phyloP scores from a whole-genome alignment of 768 basidiomycete genomes.

The Termitomyces sp. region DNA sequence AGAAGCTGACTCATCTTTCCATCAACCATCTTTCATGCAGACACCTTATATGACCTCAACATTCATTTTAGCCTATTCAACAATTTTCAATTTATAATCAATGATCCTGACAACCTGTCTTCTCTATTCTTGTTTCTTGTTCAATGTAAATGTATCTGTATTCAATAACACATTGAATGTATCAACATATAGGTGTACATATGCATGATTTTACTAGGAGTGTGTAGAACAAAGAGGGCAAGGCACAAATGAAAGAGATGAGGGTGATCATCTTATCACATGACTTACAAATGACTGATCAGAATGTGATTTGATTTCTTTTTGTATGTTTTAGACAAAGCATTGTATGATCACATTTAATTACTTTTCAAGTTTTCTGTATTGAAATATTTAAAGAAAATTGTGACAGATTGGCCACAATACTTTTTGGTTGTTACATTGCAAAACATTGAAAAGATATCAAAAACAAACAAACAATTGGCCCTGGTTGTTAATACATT shows the following conservation, averaged over 20 bases:
- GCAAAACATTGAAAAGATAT: neutral
- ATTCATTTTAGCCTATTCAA: neutral
- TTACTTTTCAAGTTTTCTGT: neutral
- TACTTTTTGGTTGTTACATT: neutral
- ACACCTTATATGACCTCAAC: neutral
- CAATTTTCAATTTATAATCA: neutral
- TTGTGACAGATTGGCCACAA: neutral
- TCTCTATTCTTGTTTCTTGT: too few relatives aligned
- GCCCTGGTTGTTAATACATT: neutral
- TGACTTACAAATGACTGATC: too few relatives aligned
- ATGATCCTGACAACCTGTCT: too few relatives aligned
- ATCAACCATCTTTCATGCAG: slow-evolving; percentile 2
- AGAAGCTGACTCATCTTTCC: neutral
- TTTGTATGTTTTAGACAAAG: neutral
- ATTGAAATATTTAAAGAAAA: neutral
- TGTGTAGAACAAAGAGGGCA: too few relatives aligned
- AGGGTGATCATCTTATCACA: too few relatives aligned
- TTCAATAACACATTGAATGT: neutral
- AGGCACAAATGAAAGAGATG: too few relatives aligned
- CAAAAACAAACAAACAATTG: neutral
- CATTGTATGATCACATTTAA: neutral
- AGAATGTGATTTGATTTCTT: neutral
- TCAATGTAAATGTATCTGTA: too few relatives aligned
- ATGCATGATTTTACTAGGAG: too few relatives aligned
- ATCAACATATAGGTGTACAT: neutral